These are phyloP conservation scores for Psilocybe subaeruginosa DNA, from an alignment of 768 basidiomycete genomes.

Conservation along the genomic window DNA sequence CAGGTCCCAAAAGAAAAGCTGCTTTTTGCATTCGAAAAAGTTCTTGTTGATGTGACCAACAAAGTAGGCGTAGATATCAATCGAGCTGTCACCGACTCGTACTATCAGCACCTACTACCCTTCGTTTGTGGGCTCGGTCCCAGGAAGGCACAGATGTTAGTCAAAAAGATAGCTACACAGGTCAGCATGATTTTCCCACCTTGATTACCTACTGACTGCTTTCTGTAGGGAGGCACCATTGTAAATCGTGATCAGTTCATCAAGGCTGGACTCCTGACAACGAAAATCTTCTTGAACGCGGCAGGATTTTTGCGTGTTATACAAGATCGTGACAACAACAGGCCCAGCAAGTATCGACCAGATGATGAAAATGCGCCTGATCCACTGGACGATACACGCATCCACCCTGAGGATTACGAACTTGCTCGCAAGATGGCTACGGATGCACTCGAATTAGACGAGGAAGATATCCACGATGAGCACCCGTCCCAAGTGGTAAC, in stretches of 20 bases:
- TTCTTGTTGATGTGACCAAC: conserved; percentile 88
- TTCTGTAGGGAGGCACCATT: conserved; percentile 67
- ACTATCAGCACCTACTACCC: conserved; percentile 87
- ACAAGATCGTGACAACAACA: conserved; percentile 63
- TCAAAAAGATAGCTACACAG: conserved; percentile 77
- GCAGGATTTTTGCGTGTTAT: conserved; percentile 89
- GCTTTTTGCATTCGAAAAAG: conserved; percentile 78
- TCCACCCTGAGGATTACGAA: conserved; percentile 98
- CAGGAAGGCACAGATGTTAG: conserved; percentile 84
- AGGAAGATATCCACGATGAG: conserved; percentile 92
- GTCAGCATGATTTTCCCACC: conserved; percentile 44
- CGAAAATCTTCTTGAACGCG: conserved; percentile 90
- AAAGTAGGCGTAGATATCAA: conserved; percentile 97
- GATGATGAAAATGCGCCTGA: conserved; percentile 77
- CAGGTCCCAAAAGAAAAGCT: conserved; percentile 90
- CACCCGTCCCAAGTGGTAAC: conserved; percentile 91
- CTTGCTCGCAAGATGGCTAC: conserved; percentile 98
- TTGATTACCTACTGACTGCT: not conserved
- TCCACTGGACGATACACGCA: conserved; percentile 92
- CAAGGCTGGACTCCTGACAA: conserved; percentile 76
- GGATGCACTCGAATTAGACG: conserved; percentile 95
- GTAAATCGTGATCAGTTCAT: conserved; percentile 90
- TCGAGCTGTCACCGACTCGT: conserved; percentile 83
- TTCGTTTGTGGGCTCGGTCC: conserved; percentile 95
- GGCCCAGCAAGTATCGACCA: conserved; percentile 65